Evolutionary conservation across 2,329 filamentous ascomycete species (phyloP).

Genomic region (Didymella lethalis): DNA sequence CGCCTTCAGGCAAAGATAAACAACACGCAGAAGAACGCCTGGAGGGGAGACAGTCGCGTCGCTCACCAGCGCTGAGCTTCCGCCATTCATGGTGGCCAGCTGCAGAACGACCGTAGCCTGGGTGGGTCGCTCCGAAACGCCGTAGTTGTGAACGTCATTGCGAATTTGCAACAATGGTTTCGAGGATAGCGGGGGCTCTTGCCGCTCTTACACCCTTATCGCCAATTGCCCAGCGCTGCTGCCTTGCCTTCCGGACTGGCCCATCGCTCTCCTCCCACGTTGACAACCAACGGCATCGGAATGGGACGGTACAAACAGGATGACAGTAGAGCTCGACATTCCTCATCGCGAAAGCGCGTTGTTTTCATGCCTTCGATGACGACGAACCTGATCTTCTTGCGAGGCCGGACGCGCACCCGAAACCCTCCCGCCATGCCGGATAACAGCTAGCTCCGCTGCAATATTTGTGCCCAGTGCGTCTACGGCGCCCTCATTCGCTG

Average conservation of each 20-base stretch:
- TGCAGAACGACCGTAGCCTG: background rate
- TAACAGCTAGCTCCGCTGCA: conserved; percentile 10
- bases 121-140: conserved; percentile 20
- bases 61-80: background rate
- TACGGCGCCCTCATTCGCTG: conserved; percentile 22
- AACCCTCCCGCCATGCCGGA: conserved; percentile 3
- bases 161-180: conserved; percentile 21
- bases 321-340: conserved; percentile 5
- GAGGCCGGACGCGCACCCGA: conserved; percentile 9
- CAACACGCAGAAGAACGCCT: background rate
- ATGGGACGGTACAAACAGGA: background rate
- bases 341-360: conserved; percentile 14
- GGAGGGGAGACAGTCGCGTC: background rate
- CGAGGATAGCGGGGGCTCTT: conserved; percentile 27
- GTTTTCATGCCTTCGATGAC: conserved; percentile 18
- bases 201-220: conserved; percentile 28
- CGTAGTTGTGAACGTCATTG: conserved; percentile 25
- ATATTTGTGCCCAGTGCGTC: conserved; percentile 17
- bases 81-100: conserved; percentile 4
- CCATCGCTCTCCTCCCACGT: conserved; percentile 1
- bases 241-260: conserved; percentile 1
- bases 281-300: background rate
- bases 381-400: conserved; percentile 34
- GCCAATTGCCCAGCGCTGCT: background rate
- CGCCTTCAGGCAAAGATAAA: background rate